Evolutionary conservation across 2,329 filamentous ascomycete genomes (phyloP).

Genomic region (Colletotrichum camelliae): DNA sequence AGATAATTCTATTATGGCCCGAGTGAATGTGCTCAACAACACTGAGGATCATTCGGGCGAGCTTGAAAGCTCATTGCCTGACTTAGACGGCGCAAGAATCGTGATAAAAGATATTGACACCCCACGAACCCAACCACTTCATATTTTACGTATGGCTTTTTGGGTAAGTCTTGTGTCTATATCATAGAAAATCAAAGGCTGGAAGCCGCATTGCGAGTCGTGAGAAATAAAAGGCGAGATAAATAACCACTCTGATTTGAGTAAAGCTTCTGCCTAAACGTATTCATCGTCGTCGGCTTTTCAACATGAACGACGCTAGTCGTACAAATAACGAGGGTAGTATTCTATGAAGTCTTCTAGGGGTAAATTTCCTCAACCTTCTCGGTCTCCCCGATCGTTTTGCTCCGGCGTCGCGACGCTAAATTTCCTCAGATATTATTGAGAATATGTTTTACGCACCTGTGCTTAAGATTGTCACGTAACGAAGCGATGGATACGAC

Average conservation of each 20-base stretch:
- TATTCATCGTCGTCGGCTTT: background rate
- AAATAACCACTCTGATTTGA: background rate
- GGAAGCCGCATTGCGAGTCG: background rate
- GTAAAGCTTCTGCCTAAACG: too few species aligned
- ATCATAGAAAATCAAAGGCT: background rate
- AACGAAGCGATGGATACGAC: background rate
- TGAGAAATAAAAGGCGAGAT: background rate
- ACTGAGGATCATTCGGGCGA: background rate
- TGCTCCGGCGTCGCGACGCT: too few species aligned
- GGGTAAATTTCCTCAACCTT: too few species aligned
- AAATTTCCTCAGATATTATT: too few species aligned
- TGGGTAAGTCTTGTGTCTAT: background rate
- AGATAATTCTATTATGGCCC: background rate
- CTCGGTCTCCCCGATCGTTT: too few species aligned
- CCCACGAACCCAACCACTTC: background rate
- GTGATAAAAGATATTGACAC: background rate
- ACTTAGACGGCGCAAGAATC: background rate
- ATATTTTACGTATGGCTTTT: too few species aligned
- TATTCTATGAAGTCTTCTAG: background rate
- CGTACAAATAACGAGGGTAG: background rate
- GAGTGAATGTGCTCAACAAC: background rate
- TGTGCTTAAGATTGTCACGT: background rate
- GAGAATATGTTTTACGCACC: too few species aligned
- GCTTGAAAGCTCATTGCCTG: background rate
- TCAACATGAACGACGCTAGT: fast-evolving